A percentile compares a stretch with the other conserved stretches of the same genome.
These are phyloP conservation scores for Botrytis hyacinthi DNA, from an alignment of 2,329 filamentous ascomycete species.

Conservation along the genomic window DNA sequence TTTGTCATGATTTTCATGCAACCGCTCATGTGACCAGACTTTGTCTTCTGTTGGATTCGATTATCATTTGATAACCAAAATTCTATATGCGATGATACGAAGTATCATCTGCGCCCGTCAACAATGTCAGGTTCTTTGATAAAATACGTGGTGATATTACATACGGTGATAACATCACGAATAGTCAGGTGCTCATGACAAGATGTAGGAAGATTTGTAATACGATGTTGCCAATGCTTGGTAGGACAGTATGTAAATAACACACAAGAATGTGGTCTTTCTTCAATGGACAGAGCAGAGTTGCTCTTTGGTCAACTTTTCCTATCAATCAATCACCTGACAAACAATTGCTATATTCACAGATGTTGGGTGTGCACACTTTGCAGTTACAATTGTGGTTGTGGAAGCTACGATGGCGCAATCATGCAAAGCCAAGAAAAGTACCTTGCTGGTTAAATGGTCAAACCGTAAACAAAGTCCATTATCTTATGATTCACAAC, in stretches of 20 bases:
- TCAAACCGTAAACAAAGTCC: neutral
- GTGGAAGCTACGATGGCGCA: neutral
- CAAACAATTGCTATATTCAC: neutral
- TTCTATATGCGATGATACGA: neutral
- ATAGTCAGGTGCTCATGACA: neutral
- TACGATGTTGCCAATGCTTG: neutral
- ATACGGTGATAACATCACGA: neutral
- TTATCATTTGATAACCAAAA: neutral
- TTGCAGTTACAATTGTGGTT: neutral
- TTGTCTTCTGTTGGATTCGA: neutral
- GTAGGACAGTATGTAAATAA: neutral
- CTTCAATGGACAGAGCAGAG: neutral
- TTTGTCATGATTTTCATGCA: conserved; percentile 2
- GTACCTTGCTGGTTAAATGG: conserved; percentile 5
- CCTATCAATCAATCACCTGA: neutral
- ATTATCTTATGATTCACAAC: neutral
- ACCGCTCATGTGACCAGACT: neutral
- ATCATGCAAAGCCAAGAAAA: conserved; percentile 8
- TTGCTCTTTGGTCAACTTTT: neutral
- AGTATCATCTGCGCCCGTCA: neutral
- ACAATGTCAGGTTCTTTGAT: neutral
- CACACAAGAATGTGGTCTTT: neutral
- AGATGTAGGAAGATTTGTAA: neutral
- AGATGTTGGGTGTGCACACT: neutral
- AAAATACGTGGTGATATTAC: neutral